Percentiles rank a stretch among this genome's conserved stretches.
Evolutionary conservation across 2,329 filamentous ascomycete genomes (phyloP).

Genomic region (Sarocladiaceae sp.): DNA sequence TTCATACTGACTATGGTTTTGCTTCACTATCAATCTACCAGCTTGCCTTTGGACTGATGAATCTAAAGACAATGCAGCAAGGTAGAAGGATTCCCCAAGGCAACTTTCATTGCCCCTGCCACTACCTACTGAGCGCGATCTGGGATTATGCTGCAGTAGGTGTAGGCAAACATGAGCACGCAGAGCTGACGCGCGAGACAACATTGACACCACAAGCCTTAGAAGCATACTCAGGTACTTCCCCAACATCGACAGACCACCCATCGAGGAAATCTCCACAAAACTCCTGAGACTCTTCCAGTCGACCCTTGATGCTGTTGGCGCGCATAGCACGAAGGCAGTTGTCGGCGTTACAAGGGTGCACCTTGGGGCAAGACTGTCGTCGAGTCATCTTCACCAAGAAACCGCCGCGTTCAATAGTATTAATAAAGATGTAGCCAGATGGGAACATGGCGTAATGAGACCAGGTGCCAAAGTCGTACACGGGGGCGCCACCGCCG

Average conservation of each 20-base stretch:
- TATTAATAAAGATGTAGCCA: conserved; percentile 44
- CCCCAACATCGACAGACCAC: conserved; percentile 6
- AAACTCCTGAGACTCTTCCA: conserved; percentile 13
- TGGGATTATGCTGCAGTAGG: too few species aligned
- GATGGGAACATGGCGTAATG: conserved; percentile 41
- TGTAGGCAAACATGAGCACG: conserved; percentile 16
- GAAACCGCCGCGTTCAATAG: conserved; percentile 44
- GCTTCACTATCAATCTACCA: too few species aligned
- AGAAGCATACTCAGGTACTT: conserved; percentile 7
- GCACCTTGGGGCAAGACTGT: too few species aligned
- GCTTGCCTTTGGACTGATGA: too few species aligned
- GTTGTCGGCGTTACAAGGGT: conserved; percentile 13
- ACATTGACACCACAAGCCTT: conserved; percentile 11
- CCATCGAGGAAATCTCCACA: conserved; percentile 11
- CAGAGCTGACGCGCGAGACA: conserved; percentile 16
- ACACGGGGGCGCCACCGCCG: conserved; percentile 29
- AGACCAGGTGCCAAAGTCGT: conserved; percentile 39
- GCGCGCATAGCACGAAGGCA: conserved; percentile 12
- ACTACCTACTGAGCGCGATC: too few species aligned
- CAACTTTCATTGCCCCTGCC: too few species aligned
- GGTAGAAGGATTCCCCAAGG: too few species aligned
- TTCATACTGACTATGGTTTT: too few species aligned
- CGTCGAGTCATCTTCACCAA: conserved; percentile 30
- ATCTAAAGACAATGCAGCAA: too few species aligned
- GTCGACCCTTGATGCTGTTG: conserved; percentile 9